A percentile compares a stretch with the other conserved stretches of the same genome.
These are phyloP conservation scores for Decorospora gaudefroyi DNA, from an alignment of 2,329 filamentous ascomycete genomes.

Conservation along the genomic window DNA sequence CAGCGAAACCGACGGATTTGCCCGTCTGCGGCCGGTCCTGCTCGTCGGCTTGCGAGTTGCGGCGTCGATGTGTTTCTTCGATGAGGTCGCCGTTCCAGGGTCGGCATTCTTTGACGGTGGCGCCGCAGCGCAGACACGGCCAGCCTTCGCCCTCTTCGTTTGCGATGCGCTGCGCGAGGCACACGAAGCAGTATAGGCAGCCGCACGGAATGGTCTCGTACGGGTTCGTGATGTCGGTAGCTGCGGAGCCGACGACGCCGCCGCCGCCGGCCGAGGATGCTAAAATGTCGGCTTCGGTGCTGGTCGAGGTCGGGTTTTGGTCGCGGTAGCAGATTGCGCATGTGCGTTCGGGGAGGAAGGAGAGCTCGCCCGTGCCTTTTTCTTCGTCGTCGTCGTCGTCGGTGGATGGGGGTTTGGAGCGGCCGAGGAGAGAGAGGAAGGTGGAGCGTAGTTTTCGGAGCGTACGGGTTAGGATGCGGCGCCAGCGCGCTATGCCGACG, in stretches of 20 bases:
- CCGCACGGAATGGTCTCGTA: slow-evolving; percentile 90
- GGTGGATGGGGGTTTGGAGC: slow-evolving; percentile 50
- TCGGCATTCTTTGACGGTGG: slow-evolving; percentile 79
- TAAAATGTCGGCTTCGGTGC: slow-evolving; percentile 72
- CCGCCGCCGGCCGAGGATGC: slow-evolving; percentile 64
- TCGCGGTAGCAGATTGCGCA: slow-evolving; percentile 98
- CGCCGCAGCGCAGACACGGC: slow-evolving; percentile 87
- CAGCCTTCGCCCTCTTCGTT: slow-evolving; percentile 93
- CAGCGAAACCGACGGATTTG: slow-evolving; percentile 28
- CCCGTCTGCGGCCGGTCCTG: slow-evolving; percentile 10
- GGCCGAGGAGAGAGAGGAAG: slow-evolving; percentile 56
- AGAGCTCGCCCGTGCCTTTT: slow-evolving; percentile 67
- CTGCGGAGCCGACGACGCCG: slow-evolving; percentile 82
- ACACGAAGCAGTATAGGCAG: slow-evolving; percentile 95
- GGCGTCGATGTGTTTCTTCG: slow-evolving; percentile 48
- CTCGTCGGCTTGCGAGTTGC: slow-evolving; percentile 2
- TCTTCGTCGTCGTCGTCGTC: slow-evolving; percentile 54
- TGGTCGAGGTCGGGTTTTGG: slow-evolving; percentile 73
- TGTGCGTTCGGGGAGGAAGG: slow-evolving; percentile 87
- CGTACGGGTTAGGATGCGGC: slow-evolving; percentile 82
- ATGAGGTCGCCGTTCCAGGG: slow-evolving; percentile 93
- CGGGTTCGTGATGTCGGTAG: slow-evolving; percentile 93
- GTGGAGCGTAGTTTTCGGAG: slow-evolving; percentile 76
- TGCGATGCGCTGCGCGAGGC: slow-evolving; percentile 86
- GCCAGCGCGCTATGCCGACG: slow-evolving; percentile 93